Conservation (phyloP, 116 monocot genomes). For the Zostera marina region DNA sequence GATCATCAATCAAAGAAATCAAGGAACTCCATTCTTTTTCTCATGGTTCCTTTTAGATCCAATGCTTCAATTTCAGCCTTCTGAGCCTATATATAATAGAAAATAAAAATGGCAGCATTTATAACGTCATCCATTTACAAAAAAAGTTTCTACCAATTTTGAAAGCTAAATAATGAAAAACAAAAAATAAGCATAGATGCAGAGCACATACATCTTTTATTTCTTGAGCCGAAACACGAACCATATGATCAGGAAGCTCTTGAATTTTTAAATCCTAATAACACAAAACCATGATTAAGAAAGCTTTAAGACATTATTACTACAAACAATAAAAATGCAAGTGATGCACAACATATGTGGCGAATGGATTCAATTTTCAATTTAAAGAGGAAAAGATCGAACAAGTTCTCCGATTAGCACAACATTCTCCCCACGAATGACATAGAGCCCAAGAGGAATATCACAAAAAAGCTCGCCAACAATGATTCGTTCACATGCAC, state of each 20-base stretch:
- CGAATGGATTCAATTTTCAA: background rate
- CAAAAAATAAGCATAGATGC: too few relatives aligned
- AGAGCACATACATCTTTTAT: slow-evolving; percentile 32
- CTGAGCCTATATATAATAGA: slow-evolving; percentile 35
- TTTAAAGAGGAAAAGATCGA: slow-evolving; percentile 3
- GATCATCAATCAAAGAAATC: slow-evolving; percentile 9
- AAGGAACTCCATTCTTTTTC: slow-evolving; percentile 86
- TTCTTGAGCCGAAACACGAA: slow-evolving; percentile 61
- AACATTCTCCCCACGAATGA: slow-evolving; percentile 93
- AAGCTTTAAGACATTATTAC: too few relatives aligned
- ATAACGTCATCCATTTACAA: too few relatives aligned
- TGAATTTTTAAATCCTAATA: slow-evolving; percentile 59
- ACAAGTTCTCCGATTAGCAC: slow-evolving; percentile 97
- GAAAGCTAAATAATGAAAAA: background rate
- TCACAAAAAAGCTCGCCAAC: slow-evolving; percentile 90
- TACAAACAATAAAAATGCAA: too few relatives aligned
- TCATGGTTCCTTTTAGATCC: slow-evolving; percentile 79
- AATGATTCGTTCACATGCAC: slow-evolving; percentile 87
- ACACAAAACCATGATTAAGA: background rate
- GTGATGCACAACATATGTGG: background rate
- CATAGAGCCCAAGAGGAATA: slow-evolving; percentile 85
- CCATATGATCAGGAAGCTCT: slow-evolving; percentile 90
- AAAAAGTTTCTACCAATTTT: background rate
- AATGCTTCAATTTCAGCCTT: slow-evolving; percentile 73
- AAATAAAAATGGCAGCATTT: background rate